Conservation (phyloP, 306 rosid genomes). For the Vigna angularis region DNA sequence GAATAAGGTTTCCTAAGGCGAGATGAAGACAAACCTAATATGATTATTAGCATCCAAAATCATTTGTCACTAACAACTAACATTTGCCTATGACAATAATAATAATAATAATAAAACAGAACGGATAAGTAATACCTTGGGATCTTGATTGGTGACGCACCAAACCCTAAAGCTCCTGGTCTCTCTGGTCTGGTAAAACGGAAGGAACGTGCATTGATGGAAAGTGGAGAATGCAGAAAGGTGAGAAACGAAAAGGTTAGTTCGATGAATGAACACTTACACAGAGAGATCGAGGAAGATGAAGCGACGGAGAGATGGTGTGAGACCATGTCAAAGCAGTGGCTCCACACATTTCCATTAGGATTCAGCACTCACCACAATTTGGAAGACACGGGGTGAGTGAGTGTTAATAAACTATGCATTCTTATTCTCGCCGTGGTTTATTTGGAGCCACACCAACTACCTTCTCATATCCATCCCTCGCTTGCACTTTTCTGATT, state of each 20-base stretch:
- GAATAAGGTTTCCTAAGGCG: too few relatives aligned
- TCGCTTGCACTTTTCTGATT: neutral
- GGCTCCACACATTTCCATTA: conserved; percentile 56
- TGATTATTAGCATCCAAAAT: too few relatives aligned
- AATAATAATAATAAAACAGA: neutral
- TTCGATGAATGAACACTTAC: conserved; percentile 53
- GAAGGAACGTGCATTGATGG: neutral
- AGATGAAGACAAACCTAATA: too few relatives aligned
- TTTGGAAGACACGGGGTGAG: neutral
- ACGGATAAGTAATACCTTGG: conserved; percentile 50
- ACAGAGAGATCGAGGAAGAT: conserved; percentile 52
- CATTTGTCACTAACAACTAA: too few relatives aligned
- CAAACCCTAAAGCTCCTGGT: conserved; percentile 58
- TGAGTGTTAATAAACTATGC: neutral
- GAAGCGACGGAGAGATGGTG: conserved; percentile 61
- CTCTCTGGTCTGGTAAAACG: conserved; percentile 46
- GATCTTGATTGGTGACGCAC: conserved; percentile 59
- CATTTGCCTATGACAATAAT: too few relatives aligned
- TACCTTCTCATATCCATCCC: conserved; percentile 51
- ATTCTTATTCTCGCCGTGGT: conserved; percentile 37
- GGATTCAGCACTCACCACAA: neutral
- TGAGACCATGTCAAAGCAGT: conserved; percentile 71
- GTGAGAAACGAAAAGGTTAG: neutral
- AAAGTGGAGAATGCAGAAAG: neutral
- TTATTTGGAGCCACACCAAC: conserved; percentile 67